phyloP scores from a whole-genome alignment of 768 basidiomycete genomes.

The Trametes coccinea region DNA sequence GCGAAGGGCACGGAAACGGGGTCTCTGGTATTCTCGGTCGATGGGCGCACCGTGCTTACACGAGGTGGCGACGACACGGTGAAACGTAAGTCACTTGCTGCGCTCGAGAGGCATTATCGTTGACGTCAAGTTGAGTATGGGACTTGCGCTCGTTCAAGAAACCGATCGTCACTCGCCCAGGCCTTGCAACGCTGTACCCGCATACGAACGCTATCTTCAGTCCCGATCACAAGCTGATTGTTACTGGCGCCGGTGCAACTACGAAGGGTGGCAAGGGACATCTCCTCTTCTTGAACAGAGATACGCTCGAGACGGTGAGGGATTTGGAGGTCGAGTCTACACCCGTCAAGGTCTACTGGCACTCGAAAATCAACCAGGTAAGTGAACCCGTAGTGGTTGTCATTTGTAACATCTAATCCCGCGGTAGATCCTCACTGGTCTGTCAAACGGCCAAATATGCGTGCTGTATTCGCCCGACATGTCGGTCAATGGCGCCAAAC shows the following conservation, averaged over 20 bases:
- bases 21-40: constrained; percentile 84
- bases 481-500: constrained; percentile 90
- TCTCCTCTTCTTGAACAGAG: constrained; percentile 72
- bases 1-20: constrained; percentile 84
- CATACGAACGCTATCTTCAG: constrained; percentile 94
- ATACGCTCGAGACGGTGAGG: constrained; percentile 68
- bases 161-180: constrained; percentile 68
- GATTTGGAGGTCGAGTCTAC: constrained; percentile 68
- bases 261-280: constrained; percentile 69
- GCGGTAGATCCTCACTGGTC: constrained; percentile 77
- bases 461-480: constrained; percentile 91
- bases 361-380: constrained; percentile 96
- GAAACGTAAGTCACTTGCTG: constrained; percentile 67
- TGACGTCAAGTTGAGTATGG: constrained; percentile 67
- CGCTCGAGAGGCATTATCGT: not conserved
- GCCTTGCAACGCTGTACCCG: constrained; percentile 78
- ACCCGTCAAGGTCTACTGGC: constrained; percentile 92
- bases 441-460: constrained; percentile 84
- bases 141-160: constrained; percentile 90
- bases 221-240: constrained; percentile 86
- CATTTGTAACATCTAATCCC: constrained; percentile 1
- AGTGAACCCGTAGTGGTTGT: constrained; percentile 27
- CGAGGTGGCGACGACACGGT: constrained; percentile 95
- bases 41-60: constrained; percentile 81
- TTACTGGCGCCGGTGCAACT: constrained; percentile 78